Base-by-base conservation (phyloP, 192 early-diverging fungal species). In the Coemansia sp. region DNA sequence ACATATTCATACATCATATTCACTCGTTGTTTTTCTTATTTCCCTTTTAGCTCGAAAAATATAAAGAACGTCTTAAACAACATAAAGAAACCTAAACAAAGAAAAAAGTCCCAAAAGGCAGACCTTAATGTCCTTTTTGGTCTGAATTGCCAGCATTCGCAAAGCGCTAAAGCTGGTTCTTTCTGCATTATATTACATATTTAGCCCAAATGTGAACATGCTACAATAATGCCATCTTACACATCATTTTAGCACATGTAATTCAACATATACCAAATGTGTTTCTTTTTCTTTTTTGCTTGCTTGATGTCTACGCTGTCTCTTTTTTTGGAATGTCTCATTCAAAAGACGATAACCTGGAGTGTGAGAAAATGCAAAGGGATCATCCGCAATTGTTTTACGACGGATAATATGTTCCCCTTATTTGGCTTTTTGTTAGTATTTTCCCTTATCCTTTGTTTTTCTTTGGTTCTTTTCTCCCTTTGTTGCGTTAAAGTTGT, bases 1-100 rank as follows among this genome's bases (percentile, higher is more conserved):
- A 54, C 51, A 54, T 26, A 54, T 54, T 54, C 22, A 22, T 22
- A 54, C 51, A 54, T 54, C 51, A 54, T 26, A 26, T 54, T 22
- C 47, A 10, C 18, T 22, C 51, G 26, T 54, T 54, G 9, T 11
- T 13, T 54, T 21, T 22, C 47, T 26, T 26, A 26, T 26, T 26
- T 26, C 15, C 47, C 18, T 49, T 49, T 49, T 18, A 11, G 18
- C 47, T 18, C 51, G 26, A 18, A 21, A 54, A n/a, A n/a, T n/a
- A n/a, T n/a, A n/a, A n/a, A n/a, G n/a, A n/a, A n/a, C n/a, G n/a
- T n/a, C n/a, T n/a, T n/a, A n/a, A n/a, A n/a, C n/a, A n/a, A 22
- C 22, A 54, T 54, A 22, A 54, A 54, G 26, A 26, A 26, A 45
- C 42, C 10, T 13, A 45, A 12, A 45, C 13, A 12, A 45, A 45